Conservation (phyloP, 345 rosid genomes). For the Eucalyptus regnans region DNA sequence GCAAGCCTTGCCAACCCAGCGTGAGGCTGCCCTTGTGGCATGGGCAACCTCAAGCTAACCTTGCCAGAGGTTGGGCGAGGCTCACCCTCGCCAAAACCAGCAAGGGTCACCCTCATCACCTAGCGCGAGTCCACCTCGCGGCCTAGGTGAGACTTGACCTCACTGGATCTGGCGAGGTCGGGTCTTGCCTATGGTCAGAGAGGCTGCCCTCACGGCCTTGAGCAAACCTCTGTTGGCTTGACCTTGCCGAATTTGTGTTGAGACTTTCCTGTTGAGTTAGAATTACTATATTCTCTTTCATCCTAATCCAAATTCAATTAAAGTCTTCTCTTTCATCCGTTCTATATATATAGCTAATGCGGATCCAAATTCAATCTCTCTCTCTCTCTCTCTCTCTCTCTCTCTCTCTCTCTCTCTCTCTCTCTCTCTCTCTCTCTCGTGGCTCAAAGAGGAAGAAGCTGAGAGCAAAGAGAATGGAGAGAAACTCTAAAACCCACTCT, state of each 20-base stretch:
- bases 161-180: accelerated
- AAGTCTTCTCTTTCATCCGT: neutral
- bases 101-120: accelerated
- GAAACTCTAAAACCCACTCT: neutral
- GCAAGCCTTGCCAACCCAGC: too few species aligned
- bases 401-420: neutral
- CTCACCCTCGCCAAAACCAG: too few species aligned
- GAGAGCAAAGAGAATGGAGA: neutral
- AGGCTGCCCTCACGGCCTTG: accelerated
- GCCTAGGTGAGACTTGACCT: too few species aligned
- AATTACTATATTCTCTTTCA: neutral
- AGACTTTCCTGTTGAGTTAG: neutral
- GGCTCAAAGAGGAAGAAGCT: neutral
- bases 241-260: accelerated
- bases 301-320: too few species aligned
- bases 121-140: accelerated
- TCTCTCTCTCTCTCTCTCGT: neutral
- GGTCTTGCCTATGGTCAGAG: too few species aligned
- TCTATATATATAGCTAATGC: neutral
- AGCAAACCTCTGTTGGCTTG: accelerated
- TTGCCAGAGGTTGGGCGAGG: too few species aligned
- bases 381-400: neutral
- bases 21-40: accelerated
- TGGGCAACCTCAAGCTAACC: too few species aligned
- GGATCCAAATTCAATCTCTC: neutral